Conservation (phyloP, 306 rosid species). For the Malus sieversii region DNA sequence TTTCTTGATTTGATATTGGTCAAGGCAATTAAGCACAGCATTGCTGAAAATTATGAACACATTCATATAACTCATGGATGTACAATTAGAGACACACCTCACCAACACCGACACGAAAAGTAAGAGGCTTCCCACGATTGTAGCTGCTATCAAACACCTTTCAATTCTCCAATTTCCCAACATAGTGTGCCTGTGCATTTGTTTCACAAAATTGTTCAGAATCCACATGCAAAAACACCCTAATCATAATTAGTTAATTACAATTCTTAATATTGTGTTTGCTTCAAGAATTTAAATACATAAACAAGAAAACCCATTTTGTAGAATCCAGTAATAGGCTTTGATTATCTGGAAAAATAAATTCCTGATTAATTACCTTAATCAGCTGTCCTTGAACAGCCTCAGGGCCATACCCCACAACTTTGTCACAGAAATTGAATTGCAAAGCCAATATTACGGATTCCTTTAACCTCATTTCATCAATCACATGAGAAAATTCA, state of each 20-base stretch:
- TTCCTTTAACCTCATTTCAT: no score
- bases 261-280: not conserved
- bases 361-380: constrained; percentile 37
- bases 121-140: constrained; percentile 79
- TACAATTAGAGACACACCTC: constrained; percentile 45
- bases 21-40: not conserved
- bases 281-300: not conserved
- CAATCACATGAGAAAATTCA: no score
- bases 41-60: not conserved
- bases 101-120: constrained; percentile 84
- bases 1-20: not conserved
- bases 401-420: constrained; percentile 65
- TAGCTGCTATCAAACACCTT: constrained; percentile 91
- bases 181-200: constrained; percentile 64
- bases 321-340: not conserved
- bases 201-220: not conserved
- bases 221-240: not conserved
- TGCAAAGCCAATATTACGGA: constrained; percentile 41
- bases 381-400: constrained; percentile 76
- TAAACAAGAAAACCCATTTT: not conserved
- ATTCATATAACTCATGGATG: not conserved
- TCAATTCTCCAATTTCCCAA: constrained; percentile 86
- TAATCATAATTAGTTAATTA: not conserved
- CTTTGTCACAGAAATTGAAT: constrained; percentile 51
- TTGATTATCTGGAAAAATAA: not conserved